Evolutionary conservation across 1,139 yeast genomes (phyloP), one percentile per base, ranked within the genome.

Genomic region (Taphrina confusa): DNA sequence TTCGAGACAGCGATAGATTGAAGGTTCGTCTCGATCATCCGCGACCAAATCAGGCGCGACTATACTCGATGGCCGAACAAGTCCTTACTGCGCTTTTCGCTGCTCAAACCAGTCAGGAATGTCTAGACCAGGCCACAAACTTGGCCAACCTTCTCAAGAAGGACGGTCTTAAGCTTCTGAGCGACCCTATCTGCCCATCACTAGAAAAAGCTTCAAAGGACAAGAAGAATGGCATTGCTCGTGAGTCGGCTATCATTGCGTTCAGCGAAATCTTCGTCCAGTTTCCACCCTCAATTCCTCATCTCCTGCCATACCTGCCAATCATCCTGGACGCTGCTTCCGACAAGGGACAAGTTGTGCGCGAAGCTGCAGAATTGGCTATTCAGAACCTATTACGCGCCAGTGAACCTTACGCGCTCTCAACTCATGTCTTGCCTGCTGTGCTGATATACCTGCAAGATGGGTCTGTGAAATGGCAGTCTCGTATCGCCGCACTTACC

Each of bases 381-480:
- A 63, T 66, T 20, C 66, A 65, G 44, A 36, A 85, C 81, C 71
- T 57, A 18, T 54, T 66, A 31, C 25, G 59, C 18, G 40, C 61
- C 23, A 65, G 46, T 75, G 80, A 61, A 82, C 91, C 25, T n/a
- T 95, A 89, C 73, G 94, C 95, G 1, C 78, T 85, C 65, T 84
- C 89, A 1, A 78, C 92, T 6, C 80, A 81, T 11, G 79, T 91
- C 33, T 72, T 92, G 52, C 82, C 85, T 61, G 80, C 76, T 61
- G 71, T 88, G 28, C 74, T 87, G 65, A 72, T 70, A 14, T 90
- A 87, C 71, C 78, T 92, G 68, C 78, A 79, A 63, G 83, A 91
- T 1, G 62, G 62, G 12, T 84, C 96, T 56, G 95, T 96, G 60
- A 92, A 91, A 74, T 91, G 97, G 96, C 94, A 88, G 73, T 80